Base-by-base conservation (phyloP, 192 early-diverging fungal genomes). In the Diversispora epigaea region DNA sequence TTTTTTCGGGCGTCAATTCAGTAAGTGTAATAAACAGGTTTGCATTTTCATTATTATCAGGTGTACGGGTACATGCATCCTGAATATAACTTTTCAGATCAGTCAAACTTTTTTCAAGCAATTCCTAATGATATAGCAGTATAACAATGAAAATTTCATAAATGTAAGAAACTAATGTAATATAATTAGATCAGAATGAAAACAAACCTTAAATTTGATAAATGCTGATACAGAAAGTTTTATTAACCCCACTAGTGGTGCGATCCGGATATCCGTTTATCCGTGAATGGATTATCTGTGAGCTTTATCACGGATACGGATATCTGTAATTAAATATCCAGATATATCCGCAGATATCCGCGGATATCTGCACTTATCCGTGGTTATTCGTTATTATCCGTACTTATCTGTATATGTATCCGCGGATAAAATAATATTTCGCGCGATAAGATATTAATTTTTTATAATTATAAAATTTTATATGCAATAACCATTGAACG, bases 121-220 rank as follows among this genome's bases (percentile, higher is more conserved):
- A 14, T 15, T 61, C 60, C 60, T 61, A 61, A 61, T 61, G 21
- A 61, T 61, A 61, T 61, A n/a, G 3, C 14, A 61, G 14, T 6
- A 61, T 39, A 61, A 61, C 17, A 9, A 49, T 49, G 11, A 52
- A 52, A 4, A 14, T 52, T 15, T 2, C 17, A 15, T 14, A 52
- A 11, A 49, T 52, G 7, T 52, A n/a, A n/a, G n/a, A 11, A 52
- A 52, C 49, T 52, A 4, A 52, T 8, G 7, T 2, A 52, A 52
- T 52, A 52, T 52, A 4, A 4, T 52, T 52, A 52, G 49, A 8
- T 52, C 7, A 52, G 49, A 52, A 52, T 52, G 7, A 52, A 52
- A 52, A 52, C 14, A 67, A 44, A 67, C 44, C 65, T 67, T 67
- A 67, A 67, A 67, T 67, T 44, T 0, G 32, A 67, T 14, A 15